These are phyloP conservation scores for Anthoceros angustus DNA, from an alignment of 225 moss, liverwort and hornwort genomes.

Conservation along the genomic window DNA sequence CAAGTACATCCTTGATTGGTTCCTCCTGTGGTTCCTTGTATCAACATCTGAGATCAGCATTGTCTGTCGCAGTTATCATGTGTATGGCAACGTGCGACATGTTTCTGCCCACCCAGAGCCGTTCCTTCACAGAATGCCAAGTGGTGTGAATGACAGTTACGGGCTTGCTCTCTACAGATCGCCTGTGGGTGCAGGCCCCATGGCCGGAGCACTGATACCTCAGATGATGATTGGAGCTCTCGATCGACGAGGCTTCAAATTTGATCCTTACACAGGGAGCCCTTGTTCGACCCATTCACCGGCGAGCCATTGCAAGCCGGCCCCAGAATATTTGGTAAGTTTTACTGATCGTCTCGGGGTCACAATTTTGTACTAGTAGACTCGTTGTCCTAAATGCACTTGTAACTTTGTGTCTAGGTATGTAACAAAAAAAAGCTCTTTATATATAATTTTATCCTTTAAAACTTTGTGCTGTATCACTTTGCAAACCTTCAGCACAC, in stretches of 20 bases:
- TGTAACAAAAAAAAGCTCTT: too few relatives aligned
- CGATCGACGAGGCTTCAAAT: constrained; percentile 9
- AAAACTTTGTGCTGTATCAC: too few relatives aligned
- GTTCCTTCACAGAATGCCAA: neutral
- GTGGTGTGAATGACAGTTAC: neutral
- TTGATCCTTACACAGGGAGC: constrained; percentile 16
- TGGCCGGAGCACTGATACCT: neutral
- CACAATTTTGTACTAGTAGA: neutral
- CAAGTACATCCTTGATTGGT: neutral
- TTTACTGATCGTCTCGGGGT: neutral
- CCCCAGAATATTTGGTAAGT: neutral
- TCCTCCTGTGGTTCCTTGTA: neutral
- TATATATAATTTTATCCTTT: too few relatives aligned
- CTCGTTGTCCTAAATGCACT: too few relatives aligned
- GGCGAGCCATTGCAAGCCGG: constrained; percentile 11
- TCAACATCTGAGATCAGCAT: neutral
- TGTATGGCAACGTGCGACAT: neutral
- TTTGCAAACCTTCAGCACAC: too few relatives aligned
- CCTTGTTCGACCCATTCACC: constrained; percentile 14
- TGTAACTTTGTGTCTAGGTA: too few relatives aligned
- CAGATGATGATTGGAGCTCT: neutral
- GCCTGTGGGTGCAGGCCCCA: neutral
- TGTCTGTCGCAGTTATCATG: neutral
- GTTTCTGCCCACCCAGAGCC: neutral
- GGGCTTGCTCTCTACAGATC: neutral